Percentiles rank a stretch among this genome's conserved stretches.
Evolutionary conservation across 2,329 filamentous ascomycete species (phyloP).

Genomic region (Thermoascus crustaceus): DNA sequence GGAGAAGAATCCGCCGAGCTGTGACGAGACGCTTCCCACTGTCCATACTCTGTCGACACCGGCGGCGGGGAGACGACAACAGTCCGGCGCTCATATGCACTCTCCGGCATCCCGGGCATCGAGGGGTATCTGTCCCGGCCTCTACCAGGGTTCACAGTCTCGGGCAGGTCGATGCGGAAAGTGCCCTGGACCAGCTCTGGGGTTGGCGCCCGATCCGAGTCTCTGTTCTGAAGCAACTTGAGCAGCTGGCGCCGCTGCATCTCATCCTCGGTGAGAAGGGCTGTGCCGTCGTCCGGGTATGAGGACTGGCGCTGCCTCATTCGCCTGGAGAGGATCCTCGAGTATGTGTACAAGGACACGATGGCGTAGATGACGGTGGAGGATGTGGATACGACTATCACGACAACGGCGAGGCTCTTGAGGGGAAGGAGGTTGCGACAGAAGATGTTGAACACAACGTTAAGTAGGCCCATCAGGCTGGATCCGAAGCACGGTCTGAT

Average conservation of each 20-base stretch:
- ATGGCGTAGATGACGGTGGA: conserved; percentile 22
- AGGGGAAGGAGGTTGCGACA: conserved; percentile 21
- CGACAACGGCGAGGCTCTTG: conserved; percentile 16
- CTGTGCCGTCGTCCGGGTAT: conserved; percentile 6
- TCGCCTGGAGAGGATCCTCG: conserved; percentile 9
- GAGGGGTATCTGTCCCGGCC: conserved; percentile 7
- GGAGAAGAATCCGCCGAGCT: too few species aligned
- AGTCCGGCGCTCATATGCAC: background rate
- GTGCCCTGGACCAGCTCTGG: conserved; percentile 19
- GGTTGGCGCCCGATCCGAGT: conserved; percentile 17
- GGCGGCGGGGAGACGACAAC: background rate
- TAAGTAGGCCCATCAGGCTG: conserved; percentile 25
- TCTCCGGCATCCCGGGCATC: background rate
- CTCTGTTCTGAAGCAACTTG: conserved; percentile 26
- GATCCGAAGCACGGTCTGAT: conserved; percentile 15
- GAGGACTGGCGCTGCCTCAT: conserved; percentile 4
- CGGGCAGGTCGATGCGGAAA: conserved; percentile 20
- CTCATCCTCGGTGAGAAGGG: conserved; percentile 28
- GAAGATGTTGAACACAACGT: conserved; percentile 26
- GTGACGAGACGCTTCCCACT: background rate
- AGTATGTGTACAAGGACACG: conserved; percentile 19
- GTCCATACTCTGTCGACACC: background rate
- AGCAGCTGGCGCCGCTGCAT: conserved; percentile 33
- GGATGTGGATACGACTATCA: conserved; percentile 19
- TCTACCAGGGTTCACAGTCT: conserved; percentile 10